Evolutionary conservation across 2,329 filamentous ascomycete species (phyloP), one percentile per base, ranked within the genome.

Genomic region (Coleophoma cylindrospora): DNA sequence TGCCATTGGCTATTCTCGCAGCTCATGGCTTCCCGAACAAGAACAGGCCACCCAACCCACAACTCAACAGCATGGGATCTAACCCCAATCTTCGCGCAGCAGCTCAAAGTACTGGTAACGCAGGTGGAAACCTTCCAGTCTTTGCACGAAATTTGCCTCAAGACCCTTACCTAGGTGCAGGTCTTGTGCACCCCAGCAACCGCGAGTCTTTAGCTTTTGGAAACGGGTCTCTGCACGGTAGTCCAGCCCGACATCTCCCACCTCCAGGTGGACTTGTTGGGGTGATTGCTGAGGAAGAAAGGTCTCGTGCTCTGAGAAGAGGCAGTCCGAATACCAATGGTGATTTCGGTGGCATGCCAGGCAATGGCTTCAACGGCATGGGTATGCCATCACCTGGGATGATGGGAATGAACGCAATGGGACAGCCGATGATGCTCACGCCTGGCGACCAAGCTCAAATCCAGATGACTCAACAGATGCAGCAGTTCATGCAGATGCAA

Each of bases 401-500:
- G 12, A 64, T 64, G 57, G 54, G 68, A 36, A 54, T 72, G 62
- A 54, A 56, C 5, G 59, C 56, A 10, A 61, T 61, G 58, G 57
- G 56, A 36, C 60, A 54, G 13, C 60, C 58, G 19, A 59, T 60
- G 57, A 60, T 65, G 60, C 46, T 66, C 34, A 79, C 78, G 14
- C 73, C 83, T 2, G 80, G 79, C 19, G 86, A 90, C 54, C 86
- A 88, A 64, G 84, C 84, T 27, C 87, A 92, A 60, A 77, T 91
- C 40, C 84, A 91, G 58, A 86, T 94, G 77, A 86, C 81, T 7
- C 86, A 90, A 62, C 87, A 91, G 63, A 91, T 92, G 88, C 79
- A 81, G 50, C 85, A 89, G 61, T 91, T 92, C 70, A 91, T 92
- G 87, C 86, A 91, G 64, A 90, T 94, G 85, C 90, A 95, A 66